Evolutionary conservation across 2,329 filamentous ascomycete species (phyloP), one percentile per base, ranked within the genome.

Genomic region (Lachnellula arida): DNA sequence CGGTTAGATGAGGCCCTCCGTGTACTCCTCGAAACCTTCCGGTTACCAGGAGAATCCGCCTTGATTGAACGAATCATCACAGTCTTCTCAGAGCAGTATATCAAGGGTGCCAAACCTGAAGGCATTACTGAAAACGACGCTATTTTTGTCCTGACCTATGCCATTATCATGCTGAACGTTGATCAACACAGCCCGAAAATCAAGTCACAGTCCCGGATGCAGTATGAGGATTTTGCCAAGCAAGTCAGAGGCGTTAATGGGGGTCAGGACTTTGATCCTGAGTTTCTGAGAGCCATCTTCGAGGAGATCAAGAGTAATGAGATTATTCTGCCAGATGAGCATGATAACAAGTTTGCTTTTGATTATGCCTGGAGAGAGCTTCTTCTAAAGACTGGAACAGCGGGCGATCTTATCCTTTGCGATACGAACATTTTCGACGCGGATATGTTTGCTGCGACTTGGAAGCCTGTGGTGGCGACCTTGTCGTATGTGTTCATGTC

Each of bases 401-500:
- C 90, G 0, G 86, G 88, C 1, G 81, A 86, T 51, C 78, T 97
- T 46, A 76, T 88, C 35, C 77, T 93, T 32, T 95, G 91, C 70
- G 82, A 96, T 63, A 96, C 93, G 4, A 97, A 97, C 68, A 85
- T 96, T 40, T 99, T 91, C 71, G 95, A 99, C 72, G 90, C 92
- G 4, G 92, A 99, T 69, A 97, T 99, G 90, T 99, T 99, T 71
- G 86, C 88, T 55, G 88, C 91, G 22, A 97, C 92, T 0, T 99
- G 95, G 94, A 91, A 85, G 69, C 93, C 95, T 0, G 91, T 99
- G 49, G 81, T 99, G 39, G 92, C 94, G 3, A 97, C 95, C 0
- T 77, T 99, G 53, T 95, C 94, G 12, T 99, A 97, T 69, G 94
- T 99, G 3, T 99, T 99, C 76, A 96, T 97, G 87, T 97, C 93